phyloP scores from a whole-genome alignment of 768 basidiomycete genomes.

The Suillus fuscotomentosus region DNA sequence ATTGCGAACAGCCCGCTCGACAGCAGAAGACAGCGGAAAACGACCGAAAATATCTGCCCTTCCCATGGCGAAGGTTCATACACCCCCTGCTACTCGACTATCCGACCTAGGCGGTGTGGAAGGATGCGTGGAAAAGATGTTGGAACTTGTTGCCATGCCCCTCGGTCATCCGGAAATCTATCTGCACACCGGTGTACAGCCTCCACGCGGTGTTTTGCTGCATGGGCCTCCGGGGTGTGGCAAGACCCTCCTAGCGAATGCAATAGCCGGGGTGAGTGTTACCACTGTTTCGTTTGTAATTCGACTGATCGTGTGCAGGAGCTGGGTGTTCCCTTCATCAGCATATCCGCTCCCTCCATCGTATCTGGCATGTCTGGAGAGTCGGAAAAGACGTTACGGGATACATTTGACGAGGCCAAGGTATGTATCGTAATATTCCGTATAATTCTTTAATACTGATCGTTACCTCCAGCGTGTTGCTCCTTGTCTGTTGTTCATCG shows the following conservation, averaged over 20 bases:
- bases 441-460: not conserved
- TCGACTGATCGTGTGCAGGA: slow-evolving; percentile 51
- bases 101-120: slow-evolving; percentile 89
- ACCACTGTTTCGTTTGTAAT: not conserved
- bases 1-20: slow-evolving; percentile 46
- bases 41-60: slow-evolving; percentile 44
- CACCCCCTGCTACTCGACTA: slow-evolving; percentile 73
- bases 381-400: slow-evolving; percentile 92
- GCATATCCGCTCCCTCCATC: slow-evolving; percentile 90
- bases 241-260: slow-evolving; percentile 92
- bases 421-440: slow-evolving; percentile 36
- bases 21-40: slow-evolving; percentile 56
- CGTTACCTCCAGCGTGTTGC: slow-evolving; percentile 63
- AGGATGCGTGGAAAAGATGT: slow-evolving; percentile 83
- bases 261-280: slow-evolving; percentile 83
- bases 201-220: slow-evolving; percentile 87
- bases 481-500: slow-evolving; percentile 93
- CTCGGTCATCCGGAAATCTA: slow-evolving; percentile 95
- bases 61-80: slow-evolving; percentile 43
- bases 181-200: slow-evolving; percentile 87
- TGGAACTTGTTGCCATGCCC: slow-evolving; percentile 96
- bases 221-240: slow-evolving; percentile 98
- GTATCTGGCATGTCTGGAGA: slow-evolving; percentile 99
- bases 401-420: slow-evolving; percentile 97
- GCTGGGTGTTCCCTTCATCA: slow-evolving; percentile 89